A percentile compares a stretch with the other conserved stretches of the same genome.
phyloP scores from a whole-genome alignment of 176 grass and related monocot species.

The Otatea glauca region DNA sequence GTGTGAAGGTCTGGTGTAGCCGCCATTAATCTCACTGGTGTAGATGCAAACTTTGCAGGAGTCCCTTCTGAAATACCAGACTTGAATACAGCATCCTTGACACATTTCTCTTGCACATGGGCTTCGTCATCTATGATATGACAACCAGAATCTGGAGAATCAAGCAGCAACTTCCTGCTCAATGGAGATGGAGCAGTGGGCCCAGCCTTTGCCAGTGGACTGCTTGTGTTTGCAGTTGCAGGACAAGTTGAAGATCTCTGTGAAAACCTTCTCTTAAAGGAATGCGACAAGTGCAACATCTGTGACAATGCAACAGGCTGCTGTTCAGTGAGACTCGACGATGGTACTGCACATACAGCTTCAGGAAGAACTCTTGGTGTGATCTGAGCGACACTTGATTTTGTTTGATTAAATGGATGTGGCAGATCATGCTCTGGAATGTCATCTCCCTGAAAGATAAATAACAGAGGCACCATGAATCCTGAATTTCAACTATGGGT shows the following conservation, averaged over 20 bases:
- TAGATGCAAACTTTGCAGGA: constrained; percentile 68
- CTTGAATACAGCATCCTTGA: constrained; percentile 23
- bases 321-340: constrained; percentile 11
- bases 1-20: constrained; percentile 60
- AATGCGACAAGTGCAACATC: constrained; percentile 63
- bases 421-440: constrained; percentile 79
- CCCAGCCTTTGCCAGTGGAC: constrained; percentile 5
- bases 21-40: constrained; percentile 64
- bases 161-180: constrained; percentile 20
- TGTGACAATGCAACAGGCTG: constrained; percentile 56
- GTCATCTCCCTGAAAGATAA: constrained; percentile 67
- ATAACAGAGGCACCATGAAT: neutral
- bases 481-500: neutral
- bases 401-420: constrained; percentile 64
- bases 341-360: neutral
- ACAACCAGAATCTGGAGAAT: constrained; percentile 28
- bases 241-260: constrained; percentile 31
- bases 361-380: constrained; percentile 26
- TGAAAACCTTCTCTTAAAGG: constrained; percentile 73
- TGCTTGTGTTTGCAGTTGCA: constrained; percentile 4
- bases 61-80: constrained; percentile 51
- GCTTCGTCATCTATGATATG: neutral
- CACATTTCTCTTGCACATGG: constrained; percentile 9
- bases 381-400: constrained; percentile 1
- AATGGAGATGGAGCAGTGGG: constrained; percentile 23